These are phyloP conservation scores for Arabidopsis lyrata DNA, from an alignment of 441 rosid genomes.

Conservation along the genomic window DNA sequence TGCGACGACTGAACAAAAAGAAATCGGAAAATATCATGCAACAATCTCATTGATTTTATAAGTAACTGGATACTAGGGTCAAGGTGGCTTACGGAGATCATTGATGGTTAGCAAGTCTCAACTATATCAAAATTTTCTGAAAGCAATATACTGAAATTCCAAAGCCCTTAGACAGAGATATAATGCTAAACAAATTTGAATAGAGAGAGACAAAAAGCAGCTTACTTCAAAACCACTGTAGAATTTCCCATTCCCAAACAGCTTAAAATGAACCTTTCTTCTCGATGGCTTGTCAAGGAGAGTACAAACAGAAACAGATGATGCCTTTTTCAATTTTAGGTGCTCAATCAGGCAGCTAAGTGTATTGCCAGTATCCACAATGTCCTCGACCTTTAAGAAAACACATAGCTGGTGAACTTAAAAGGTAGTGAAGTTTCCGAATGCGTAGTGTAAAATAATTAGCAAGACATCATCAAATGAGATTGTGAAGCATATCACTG, in stretches of 20 bases:
- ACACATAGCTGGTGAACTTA: constrained; percentile 10
- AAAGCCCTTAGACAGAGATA: neutral
- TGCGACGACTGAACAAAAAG: constrained; percentile 5
- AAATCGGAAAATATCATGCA: neutral
- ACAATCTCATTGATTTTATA: neutral
- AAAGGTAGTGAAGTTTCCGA: neutral
- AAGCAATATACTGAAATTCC: neutral
- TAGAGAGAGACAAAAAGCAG: neutral
- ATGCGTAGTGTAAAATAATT: neutral
- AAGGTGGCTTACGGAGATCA: neutral
- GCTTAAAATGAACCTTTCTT: constrained; percentile 67
- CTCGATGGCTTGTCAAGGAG: constrained; percentile 78
- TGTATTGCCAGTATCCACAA: constrained; percentile 89
- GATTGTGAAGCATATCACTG: neutral
- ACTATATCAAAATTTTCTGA: neutral
- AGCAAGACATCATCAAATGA: constrained; percentile 7
- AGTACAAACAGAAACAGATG: constrained; percentile 88
- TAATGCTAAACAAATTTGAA: neutral
- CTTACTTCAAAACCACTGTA: constrained; percentile 83
- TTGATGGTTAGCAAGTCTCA: neutral
- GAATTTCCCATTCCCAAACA: constrained; percentile 78
- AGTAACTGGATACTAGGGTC: neutral
- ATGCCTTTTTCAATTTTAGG: constrained; percentile 65
- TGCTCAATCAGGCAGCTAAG: constrained; percentile 61
- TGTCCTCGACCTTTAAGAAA: constrained; percentile 82